A percentile compares a stretch with the other conserved stretches of the same genome.
Evolutionary conservation across 164 flowering plant species (phyloP).

Genomic region (Berberis vulgaris): DNA sequence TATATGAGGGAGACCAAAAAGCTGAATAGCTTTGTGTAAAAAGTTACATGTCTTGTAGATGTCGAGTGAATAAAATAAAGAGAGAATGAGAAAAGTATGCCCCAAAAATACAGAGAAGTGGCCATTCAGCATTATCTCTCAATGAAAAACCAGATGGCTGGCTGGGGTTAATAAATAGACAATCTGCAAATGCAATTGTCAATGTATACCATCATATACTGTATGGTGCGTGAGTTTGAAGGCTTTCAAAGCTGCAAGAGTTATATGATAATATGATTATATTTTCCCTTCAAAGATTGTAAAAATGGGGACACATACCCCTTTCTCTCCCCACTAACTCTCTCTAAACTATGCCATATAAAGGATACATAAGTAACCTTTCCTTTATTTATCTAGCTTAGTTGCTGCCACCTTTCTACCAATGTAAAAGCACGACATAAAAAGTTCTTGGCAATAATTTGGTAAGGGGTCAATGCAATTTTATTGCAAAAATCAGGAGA

Average conservation of each 20-base stretch:
- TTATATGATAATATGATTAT: constrained; percentile 20
- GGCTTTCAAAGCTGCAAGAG: constrained; percentile 24
- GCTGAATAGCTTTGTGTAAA: constrained; percentile 6
- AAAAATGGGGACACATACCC: no score
- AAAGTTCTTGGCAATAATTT: no score
- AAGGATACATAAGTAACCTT: no score
- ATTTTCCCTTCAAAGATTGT: constrained; percentile 3
- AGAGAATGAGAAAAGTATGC: constrained; percentile 32
- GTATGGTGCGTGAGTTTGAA: constrained; percentile 22
- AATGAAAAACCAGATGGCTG: constrained; percentile 9
- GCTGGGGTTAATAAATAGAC: constrained; percentile 20
- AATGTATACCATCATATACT: neutral
- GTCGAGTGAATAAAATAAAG: constrained; percentile 23
- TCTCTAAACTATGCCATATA: no score
- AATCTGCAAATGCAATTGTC: neutral
- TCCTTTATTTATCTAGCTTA: no score
- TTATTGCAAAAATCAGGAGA: no score
- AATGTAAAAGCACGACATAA: no score
- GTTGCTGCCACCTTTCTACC: no score
- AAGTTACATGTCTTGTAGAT: constrained; percentile 29
- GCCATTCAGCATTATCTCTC: constrained; percentile 25
- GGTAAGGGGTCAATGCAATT: no score
- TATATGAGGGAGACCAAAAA: constrained; percentile 3
- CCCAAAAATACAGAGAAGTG: constrained; percentile 25
- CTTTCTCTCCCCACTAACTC: no score